A percentile compares a stretch with the other conserved stretches of the same genome.
These are phyloP conservation scores for Stachybotrys echinatus DNA, from an alignment of 2,329 filamentous ascomycete species.

Conservation along the genomic window DNA sequence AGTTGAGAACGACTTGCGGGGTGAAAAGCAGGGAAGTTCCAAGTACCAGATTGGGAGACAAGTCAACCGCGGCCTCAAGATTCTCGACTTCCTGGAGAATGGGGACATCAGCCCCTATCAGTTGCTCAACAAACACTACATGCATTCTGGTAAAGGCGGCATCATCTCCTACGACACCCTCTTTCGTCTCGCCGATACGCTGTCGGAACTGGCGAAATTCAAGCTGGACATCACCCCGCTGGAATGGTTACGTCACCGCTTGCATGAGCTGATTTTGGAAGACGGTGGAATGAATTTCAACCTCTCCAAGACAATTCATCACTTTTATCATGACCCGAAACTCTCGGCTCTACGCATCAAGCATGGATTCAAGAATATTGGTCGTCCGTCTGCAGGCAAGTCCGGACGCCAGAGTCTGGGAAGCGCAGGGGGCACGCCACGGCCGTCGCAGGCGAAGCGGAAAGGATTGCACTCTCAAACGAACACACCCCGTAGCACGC, in stretches of 20 bases:
- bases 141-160: constrained; percentile 32
- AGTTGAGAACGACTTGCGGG: constrained; percentile 22
- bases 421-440: constrained; percentile 16
- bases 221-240: constrained; percentile 46
- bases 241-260: constrained; percentile 52
- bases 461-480: constrained; percentile 24
- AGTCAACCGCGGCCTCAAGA: constrained; percentile 47
- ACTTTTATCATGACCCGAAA: constrained; percentile 53
- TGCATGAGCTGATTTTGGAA: constrained; percentile 41
- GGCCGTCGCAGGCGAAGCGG: constrained; percentile 22
- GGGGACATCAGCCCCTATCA: constrained; percentile 53
- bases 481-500: constrained; percentile 19
- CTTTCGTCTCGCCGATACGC: constrained; percentile 48
- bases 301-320: constrained; percentile 43
- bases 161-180: constrained; percentile 51
- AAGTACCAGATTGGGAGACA: constrained; percentile 51
- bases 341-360: constrained; percentile 42
- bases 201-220: constrained; percentile 49
- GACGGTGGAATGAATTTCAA: constrained; percentile 41
- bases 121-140: constrained; percentile 46
- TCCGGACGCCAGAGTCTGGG: constrained; percentile 17
- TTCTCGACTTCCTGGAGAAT: constrained; percentile 46
- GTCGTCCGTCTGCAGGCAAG: constrained; percentile 46
- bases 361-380: constrained; percentile 53
- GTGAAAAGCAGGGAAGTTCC: constrained; percentile 30